A percentile compares a stretch with the other conserved stretches of the same genome.
phyloP scores from a whole-genome alignment of 345 rosid genomes.

The Diplotaxis tenuifolia region DNA sequence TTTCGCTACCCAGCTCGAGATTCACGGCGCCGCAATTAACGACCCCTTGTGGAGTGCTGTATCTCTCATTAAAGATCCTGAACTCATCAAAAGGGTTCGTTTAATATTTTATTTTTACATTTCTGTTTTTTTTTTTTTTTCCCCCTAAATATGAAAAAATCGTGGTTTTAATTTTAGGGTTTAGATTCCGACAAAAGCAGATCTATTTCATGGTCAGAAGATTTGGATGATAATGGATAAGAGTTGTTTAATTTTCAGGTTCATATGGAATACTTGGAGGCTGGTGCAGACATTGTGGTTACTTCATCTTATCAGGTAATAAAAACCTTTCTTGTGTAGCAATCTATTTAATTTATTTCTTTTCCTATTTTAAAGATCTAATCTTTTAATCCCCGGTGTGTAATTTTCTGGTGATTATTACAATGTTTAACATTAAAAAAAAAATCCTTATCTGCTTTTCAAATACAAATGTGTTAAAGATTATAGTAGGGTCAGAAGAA shows the following conservation, averaged over 20 bases:
- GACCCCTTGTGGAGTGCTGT: slow-evolving; percentile 96
- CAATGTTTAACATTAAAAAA: neutral
- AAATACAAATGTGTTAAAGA: neutral
- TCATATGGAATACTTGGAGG: slow-evolving; percentile 83
- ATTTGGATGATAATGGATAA: slow-evolving; percentile 10
- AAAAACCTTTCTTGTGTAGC: slow-evolving; percentile 20
- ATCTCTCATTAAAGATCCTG: slow-evolving; percentile 68
- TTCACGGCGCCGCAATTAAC: slow-evolving; percentile 74
- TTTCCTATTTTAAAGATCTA: neutral
- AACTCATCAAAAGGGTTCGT: slow-evolving; percentile 62
- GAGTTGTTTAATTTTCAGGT: slow-evolving; percentile 50
- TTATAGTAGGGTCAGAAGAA: neutral
- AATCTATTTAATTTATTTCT: neutral
- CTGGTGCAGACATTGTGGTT: slow-evolving; percentile 87
- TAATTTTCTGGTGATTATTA: neutral
- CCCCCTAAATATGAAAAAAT: neutral
- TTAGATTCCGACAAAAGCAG: neutral
- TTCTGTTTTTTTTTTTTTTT: neutral
- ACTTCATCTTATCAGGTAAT: slow-evolving; percentile 90
- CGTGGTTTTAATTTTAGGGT: neutral
- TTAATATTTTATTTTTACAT: neutral
- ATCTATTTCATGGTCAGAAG: neutral
- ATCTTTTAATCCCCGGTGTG: neutral
- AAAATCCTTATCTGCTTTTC: neutral
- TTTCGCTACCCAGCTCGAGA: slow-evolving; percentile 90